A percentile compares a stretch with the other conserved stretches of the same genome.
Evolutionary conservation across 768 basidiomycete species (phyloP).

Genomic region (Steccherinum ochraceum): DNA sequence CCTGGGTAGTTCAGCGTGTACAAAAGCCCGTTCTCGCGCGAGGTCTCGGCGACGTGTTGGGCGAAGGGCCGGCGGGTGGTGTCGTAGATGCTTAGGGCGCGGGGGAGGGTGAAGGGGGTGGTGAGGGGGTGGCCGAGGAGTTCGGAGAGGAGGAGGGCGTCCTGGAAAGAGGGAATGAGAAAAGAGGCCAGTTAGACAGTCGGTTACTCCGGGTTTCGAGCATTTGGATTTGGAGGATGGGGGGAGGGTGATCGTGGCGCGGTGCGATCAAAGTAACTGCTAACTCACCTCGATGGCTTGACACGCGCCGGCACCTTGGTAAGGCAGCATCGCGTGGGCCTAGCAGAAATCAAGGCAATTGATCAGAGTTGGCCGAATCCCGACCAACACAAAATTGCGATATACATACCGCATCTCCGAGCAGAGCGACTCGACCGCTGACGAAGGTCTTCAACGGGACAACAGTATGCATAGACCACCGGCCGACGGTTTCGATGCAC

Average conservation of each 20-base stretch:
- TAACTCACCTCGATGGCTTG: constrained; percentile 35
- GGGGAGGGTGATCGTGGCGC: too few relatives aligned
- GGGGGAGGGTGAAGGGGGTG: constrained; percentile 12
- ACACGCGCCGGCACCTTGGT: constrained; percentile 39
- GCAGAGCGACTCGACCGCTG: constrained; percentile 43
- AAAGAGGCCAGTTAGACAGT: not conserved
- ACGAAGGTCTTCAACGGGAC: constrained; percentile 45
- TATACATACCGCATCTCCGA: constrained; percentile 34
- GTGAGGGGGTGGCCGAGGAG: constrained; percentile 37
- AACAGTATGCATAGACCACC: constrained; percentile 62
- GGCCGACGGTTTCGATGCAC: constrained; percentile 45
- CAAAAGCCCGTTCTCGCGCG: constrained; percentile 22
- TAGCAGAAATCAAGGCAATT: constrained; percentile 1
- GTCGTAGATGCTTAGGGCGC: constrained; percentile 25
- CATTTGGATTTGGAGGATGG: not conserved
- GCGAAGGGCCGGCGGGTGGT: constrained; percentile 24
- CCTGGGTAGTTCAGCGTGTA: constrained; percentile 21
- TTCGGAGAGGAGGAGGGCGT: constrained; percentile 30
- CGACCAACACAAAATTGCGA: not conserved
- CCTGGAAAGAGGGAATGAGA: constrained; percentile 11
- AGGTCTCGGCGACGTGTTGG: constrained; percentile 17
- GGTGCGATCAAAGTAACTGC: too few relatives aligned
- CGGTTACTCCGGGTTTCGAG: not conserved
- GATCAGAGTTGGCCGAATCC: not conserved
- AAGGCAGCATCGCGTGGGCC: constrained; percentile 36